phyloP scores from a whole-genome alignment of 2,329 filamentous ascomycete species.

The Pseudopyrenochaeta lycopersici region DNA sequence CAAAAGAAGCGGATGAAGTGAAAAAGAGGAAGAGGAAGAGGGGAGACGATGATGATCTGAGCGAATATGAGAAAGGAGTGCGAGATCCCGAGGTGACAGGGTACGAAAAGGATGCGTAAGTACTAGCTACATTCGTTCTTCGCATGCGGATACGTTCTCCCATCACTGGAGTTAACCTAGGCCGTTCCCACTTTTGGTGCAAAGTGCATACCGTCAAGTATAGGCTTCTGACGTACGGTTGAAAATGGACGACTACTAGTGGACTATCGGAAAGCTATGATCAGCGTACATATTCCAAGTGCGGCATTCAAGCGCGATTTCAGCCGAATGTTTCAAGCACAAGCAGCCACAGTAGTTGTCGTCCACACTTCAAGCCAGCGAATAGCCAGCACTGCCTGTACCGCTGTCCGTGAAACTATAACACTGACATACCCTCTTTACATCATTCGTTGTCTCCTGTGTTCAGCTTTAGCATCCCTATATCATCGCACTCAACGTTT shows the following conservation, averaged over 20 bases:
- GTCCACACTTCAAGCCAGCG: background rate
- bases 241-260: background rate
- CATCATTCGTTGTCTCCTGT: background rate
- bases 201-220: background rate
- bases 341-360: constrained; percentile 4
- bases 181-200: background rate
- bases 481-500: background rate
- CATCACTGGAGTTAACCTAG: background rate
- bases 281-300: background rate
- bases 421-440: background rate
- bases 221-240: background rate
- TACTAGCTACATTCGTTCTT: constrained; percentile 4
- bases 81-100: constrained; percentile 10
- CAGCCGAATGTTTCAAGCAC: constrained; percentile 1
- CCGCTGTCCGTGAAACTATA: background rate
- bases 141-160: background rate
- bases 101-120: constrained; percentile 42
- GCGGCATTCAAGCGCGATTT: constrained; percentile 10
- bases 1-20: constrained; percentile 41
- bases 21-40: constrained; percentile 44
- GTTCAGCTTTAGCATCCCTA: background rate
- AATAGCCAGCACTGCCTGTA: background rate
- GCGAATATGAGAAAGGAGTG: constrained; percentile 33
- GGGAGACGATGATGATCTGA: constrained; percentile 28
- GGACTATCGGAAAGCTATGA: background rate